A percentile compares a stretch with the other conserved stretches of the same genome.
Evolutionary conservation across 805 yeast species (phyloP).

Genomic region (Zygosaccharomyces bisporus): DNA sequence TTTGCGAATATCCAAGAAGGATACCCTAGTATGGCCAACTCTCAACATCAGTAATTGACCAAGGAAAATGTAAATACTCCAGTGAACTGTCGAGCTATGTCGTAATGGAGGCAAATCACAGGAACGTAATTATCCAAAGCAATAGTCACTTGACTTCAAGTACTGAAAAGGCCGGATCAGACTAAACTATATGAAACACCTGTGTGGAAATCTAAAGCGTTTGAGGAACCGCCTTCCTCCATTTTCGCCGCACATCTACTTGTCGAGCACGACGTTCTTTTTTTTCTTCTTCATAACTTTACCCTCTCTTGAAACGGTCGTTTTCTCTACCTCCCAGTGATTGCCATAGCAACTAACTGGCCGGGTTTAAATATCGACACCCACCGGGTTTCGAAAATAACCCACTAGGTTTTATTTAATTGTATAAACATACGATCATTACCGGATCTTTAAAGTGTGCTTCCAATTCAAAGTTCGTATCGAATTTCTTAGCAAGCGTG

Average conservation of each 20-base stretch:
- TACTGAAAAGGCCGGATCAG: too few relatives aligned
- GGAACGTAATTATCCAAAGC: too few relatives aligned
- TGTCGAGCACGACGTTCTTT: background rate
- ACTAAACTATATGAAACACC: too few relatives aligned
- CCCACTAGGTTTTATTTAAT: too few relatives aligned
- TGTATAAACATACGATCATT: too few relatives aligned
- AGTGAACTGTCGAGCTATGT: background rate
- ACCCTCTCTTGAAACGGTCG: background rate
- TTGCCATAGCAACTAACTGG: background rate
- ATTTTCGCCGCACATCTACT: background rate
- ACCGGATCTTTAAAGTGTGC: too few relatives aligned
- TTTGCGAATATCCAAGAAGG: background rate
- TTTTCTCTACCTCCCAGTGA: background rate
- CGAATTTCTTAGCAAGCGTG: background rate
- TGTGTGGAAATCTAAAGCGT: background rate
- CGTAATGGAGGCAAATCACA: background rate
- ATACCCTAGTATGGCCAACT: background rate
- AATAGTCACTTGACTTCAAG: too few relatives aligned
- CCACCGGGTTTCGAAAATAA: too few relatives aligned
- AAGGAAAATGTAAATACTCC: background rate
- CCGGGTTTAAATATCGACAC: too few relatives aligned
- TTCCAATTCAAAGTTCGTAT: background rate
- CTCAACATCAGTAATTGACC: slow-evolving; percentile 4
- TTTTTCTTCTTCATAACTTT: background rate
- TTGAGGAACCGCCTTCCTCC: background rate